phyloP scores from a whole-genome alignment of 2,329 filamentous ascomycete species.

The Aspergillus latus region DNA sequence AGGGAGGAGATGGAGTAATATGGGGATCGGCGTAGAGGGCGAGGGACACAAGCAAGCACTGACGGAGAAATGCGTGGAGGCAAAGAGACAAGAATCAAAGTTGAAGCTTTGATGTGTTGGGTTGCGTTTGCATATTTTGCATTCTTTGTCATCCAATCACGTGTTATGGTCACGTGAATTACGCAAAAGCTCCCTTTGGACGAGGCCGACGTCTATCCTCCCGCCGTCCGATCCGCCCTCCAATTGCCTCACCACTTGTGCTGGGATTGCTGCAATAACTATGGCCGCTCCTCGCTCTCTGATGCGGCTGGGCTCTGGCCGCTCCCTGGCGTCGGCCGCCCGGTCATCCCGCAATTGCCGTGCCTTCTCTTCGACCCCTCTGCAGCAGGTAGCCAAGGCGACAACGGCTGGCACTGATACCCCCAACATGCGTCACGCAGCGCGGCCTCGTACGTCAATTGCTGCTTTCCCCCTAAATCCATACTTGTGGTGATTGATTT shows the following conservation, averaged over 20 bases:
- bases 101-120: conserved; percentile 24
- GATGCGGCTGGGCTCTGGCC: conserved; percentile 44
- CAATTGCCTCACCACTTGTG: conserved; percentile 16
- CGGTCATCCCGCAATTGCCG: conserved; percentile 36
- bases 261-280: conserved; percentile 33
- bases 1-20: background rate
- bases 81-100: conserved; percentile 23
- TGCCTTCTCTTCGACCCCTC: conserved; percentile 41
- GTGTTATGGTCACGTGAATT: conserved; percentile 12
- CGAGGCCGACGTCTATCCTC: conserved; percentile 26
- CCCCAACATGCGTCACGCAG: conserved; percentile 66
- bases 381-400: conserved; percentile 47
- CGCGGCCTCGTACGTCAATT: conserved; percentile 48
- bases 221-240: conserved; percentile 20
- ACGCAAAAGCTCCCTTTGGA: conserved; percentile 25
- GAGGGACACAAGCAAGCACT: conserved; percentile 4
- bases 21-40: conserved; percentile 5
- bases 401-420: conserved; percentile 61
- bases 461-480: background rate
- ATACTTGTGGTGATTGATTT: background rate
- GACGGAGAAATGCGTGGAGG: conserved; percentile 22
- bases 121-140: conserved; percentile 26
- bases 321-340: conserved; percentile 38
- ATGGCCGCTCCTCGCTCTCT: conserved; percentile 49
- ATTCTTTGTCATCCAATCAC: background rate